Evolutionary conservation across 2,329 filamentous ascomycete genomes (phyloP), one percentile per base, ranked within the genome.

Genomic region (Aspergillus candidus): DNA sequence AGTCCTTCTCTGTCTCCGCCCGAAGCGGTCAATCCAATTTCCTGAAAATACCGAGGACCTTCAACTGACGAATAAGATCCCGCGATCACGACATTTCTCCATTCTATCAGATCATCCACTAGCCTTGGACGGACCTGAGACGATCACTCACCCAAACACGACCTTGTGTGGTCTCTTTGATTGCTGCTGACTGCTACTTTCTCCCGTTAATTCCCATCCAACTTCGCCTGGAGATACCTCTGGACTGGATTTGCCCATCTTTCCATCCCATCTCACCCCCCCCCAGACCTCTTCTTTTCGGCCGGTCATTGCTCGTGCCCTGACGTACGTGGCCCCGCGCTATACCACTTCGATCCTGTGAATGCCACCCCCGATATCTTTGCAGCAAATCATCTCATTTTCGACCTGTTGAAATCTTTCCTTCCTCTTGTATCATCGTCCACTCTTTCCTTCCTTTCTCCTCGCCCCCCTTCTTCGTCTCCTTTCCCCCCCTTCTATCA

Each of bases 21-120:
- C 14, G 34, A 44, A 57, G 55, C 54, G 57, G 56, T 57, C 48
- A 60, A 27, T 27, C 22, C 22, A 44, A 40, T 36, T 30, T 17
- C 15, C 27, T 32, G 34, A 42, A 14, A 35, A 6, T 43, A 35
- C 47, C 43, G 40, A 43, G 44, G 45, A 27, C 35, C 39, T n/a
- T 13, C 13, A 38, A 54, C 55, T 42, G 58, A 52, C 61, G 48
- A 60, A 65, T 53, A 55, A 62, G 45, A 53, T 36, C 13, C 18
- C 36, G 55, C 62, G 61, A 68, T 68, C 62, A 66, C 65, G 65
- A 68, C 65, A 68, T 68, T 66, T 67, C 62, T 60, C 62, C 65
- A 66, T 66, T 61, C 51, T 57, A 68, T 68, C 61, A 65, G 60
- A 65, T 65, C 64, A 67, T 68, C 62, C 50, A 49, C 54, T 56